These are phyloP conservation scores for Leptodermis oblonga DNA, from an alignment of 257 asterid species.

Conservation along the genomic window DNA sequence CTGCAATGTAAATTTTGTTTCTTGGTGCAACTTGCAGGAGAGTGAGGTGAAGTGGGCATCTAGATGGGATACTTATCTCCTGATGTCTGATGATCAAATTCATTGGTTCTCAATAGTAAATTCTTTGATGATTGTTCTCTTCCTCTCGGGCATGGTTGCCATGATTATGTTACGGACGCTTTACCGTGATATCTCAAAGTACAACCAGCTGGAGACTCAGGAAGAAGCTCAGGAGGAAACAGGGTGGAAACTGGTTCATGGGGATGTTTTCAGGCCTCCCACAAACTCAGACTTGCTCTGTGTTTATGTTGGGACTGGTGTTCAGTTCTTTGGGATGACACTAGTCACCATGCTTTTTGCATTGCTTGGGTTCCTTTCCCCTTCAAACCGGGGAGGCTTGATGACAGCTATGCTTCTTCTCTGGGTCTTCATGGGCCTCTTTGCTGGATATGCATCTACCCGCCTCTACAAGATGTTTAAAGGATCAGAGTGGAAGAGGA, in stretches of 20 bases:
- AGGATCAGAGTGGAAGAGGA: constrained; percentile 89
- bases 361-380: constrained; percentile 78
- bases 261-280: constrained; percentile 89
- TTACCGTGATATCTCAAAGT: constrained; percentile 78
- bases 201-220: constrained; percentile 87
- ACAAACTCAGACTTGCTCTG: constrained; percentile 73
- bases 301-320: constrained; percentile 82
- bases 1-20: neutral
- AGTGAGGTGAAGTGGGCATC: constrained; percentile 95
- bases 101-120: constrained; percentile 91
- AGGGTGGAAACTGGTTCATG: constrained; percentile 95
- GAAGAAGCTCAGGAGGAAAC: constrained; percentile 97
- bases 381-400: constrained; percentile 87
- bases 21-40: constrained; percentile 40
- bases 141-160: constrained; percentile 92
- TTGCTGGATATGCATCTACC: constrained; percentile 80
- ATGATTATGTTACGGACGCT: constrained; percentile 89
- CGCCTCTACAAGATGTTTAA: constrained; percentile 90
- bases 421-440: constrained; percentile 90
- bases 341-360: constrained; percentile 81
- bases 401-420: constrained; percentile 92
- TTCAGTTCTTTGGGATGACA: constrained; percentile 77
- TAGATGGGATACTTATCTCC: constrained; percentile 86
- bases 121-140: constrained; percentile 88
- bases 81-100: constrained; percentile 90